Evolutionary conservation across 805 yeast genomes (phyloP), one percentile per base, ranked within the genome.

Genomic region (Candida bentonensis): DNA sequence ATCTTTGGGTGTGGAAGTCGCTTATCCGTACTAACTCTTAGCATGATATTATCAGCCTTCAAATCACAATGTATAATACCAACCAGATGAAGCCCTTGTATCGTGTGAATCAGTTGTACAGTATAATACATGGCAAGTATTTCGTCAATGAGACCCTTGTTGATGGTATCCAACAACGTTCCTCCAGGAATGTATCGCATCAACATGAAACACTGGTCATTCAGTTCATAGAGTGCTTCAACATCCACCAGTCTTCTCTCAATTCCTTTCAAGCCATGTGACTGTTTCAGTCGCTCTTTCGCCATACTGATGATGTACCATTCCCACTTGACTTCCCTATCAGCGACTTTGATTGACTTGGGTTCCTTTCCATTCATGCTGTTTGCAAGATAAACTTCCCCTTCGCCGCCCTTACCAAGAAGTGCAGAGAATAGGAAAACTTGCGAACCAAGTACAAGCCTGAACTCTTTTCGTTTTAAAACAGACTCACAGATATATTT

Each of bases 41-140:
- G 55, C 94, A 87, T 82, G 50, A 92, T 82, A 56, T 86, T 87
- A 49, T 83, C 95, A 0, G 95, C 80, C 55, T 82, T 83, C 44
- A 87, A 60, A 57, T 87, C 94, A 1, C 95, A 94, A 62, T 87
- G 96, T 11, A 87, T 66, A 1, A 87, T 76, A 0, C 79, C 79
- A 15, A 71, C 60, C 0, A 60, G 58, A 55, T 87, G 96, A n/a
- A 88, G 59, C 2, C 64, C 59, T 43, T 76, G 78, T 3, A 85
- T 61, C 0, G 74, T 67, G 36, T 73, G 68, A 40, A 87, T 53
- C 9, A 88, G 56, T 55, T 86, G 86, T 7, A 76, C 62, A 0
- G 89, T 67, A 30, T 84, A 63, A 53, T 74, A 81, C 46, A 82
- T 70, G 2, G 73, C 73, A 3, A 86, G 56, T 0, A 65, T 58